A percentile compares a stretch with the other conserved stretches of the same genome.
Evolutionary conservation across 495 filamentous ascomycete genomes (phyloP).

Genomic region (Neurospora sp.): DNA sequence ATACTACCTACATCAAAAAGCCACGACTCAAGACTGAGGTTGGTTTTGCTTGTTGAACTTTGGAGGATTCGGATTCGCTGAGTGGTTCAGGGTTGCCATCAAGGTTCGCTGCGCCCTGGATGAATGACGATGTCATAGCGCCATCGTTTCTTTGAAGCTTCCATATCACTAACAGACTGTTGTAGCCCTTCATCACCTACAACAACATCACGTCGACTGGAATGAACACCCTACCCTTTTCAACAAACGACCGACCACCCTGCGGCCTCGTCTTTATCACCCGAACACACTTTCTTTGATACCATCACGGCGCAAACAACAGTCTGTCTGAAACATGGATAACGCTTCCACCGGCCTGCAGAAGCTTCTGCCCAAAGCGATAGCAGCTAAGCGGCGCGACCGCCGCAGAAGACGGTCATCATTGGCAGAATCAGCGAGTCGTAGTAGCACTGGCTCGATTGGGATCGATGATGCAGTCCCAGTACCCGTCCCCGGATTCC

Average conservation of each 20-base stretch:
- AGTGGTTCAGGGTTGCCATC: background rate
- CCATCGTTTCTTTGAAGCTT: background rate
- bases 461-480: background rate
- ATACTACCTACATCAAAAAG: background rate
- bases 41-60: background rate
- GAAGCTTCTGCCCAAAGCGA: slow-evolving; percentile 38
- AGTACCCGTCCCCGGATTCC: background rate
- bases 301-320: background rate
- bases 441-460: slow-evolving; percentile 2
- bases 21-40: background rate
- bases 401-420: slow-evolving; percentile 28
- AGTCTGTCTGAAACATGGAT: slow-evolving; percentile 13
- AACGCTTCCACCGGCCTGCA: slow-evolving; percentile 27
- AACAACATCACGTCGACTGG: background rate
- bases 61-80: background rate
- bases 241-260: background rate
- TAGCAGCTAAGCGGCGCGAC: slow-evolving; percentile 27
- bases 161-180: background rate
- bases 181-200: background rate
- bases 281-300: background rate
- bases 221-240: background rate
- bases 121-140: slow-evolving; percentile 11
- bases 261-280: background rate
- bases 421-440: slow-evolving; percentile 11
- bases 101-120: background rate